These are phyloP conservation scores for Ogataea salicorniae DNA, from an alignment of 805 yeast species.

Conservation along the genomic window DNA sequence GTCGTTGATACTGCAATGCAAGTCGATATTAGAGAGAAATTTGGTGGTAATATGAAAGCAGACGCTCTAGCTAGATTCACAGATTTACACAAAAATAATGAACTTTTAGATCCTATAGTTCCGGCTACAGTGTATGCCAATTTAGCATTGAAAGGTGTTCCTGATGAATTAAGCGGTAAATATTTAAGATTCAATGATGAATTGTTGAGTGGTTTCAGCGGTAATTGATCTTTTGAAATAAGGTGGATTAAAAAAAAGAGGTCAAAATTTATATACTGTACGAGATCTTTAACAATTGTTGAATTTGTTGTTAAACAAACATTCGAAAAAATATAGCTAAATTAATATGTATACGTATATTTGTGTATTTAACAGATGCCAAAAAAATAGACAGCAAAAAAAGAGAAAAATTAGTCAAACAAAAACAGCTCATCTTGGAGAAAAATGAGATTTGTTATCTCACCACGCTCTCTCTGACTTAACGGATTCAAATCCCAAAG, in stretches of 20 bases:
- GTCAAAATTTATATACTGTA: no score
- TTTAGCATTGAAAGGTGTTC: constrained; percentile 58
- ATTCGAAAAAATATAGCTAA: no score
- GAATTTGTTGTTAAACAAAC: no score
- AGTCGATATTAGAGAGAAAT: constrained; percentile 61
- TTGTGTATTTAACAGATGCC: no score
- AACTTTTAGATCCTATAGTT: constrained; percentile 60
- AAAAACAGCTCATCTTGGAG: no score
- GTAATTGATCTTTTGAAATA: not conserved
- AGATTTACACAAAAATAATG: constrained; percentile 51
- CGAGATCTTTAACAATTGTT: no score
- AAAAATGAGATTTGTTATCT: no score
- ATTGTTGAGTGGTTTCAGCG: constrained; percentile 7
- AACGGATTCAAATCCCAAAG: no score
- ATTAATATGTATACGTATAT: no score
- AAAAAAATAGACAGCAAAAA: no score
- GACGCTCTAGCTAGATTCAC: constrained; percentile 57
- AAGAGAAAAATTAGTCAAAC: no score
- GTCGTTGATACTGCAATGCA: constrained; percentile 94
- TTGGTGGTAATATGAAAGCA: constrained; percentile 54
- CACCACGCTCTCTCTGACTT: no score
- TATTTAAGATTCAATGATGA: constrained; percentile 59
- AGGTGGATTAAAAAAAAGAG: not conserved
- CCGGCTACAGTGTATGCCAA: constrained; percentile 71
- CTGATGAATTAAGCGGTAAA: constrained; percentile 54